Percentiles rank a stretch among this genome's conserved stretches.
Evolutionary conservation across 495 filamentous ascomycete species (phyloP).

Genomic region (Aspergillus coremiiformis): DNA sequence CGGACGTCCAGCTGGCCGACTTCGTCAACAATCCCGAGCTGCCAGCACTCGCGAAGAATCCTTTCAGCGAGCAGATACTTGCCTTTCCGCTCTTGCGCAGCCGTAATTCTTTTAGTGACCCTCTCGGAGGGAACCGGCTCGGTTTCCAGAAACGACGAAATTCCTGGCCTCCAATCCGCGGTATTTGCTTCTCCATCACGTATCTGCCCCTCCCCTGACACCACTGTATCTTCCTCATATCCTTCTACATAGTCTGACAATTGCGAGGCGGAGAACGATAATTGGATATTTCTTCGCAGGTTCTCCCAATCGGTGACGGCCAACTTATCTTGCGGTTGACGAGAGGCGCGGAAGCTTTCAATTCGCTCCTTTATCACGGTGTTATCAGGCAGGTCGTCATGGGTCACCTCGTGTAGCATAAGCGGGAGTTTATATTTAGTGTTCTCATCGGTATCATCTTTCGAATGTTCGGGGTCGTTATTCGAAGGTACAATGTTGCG

Average conservation of each 20-base stretch:
- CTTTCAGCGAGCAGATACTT: slow-evolving; percentile 31
- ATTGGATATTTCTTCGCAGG: slow-evolving; percentile 19
- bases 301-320: slow-evolving; percentile 20
- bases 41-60: slow-evolving; percentile 40
- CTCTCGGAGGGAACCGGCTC: not conserved
- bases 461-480: not conserved
- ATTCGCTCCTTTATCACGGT: slow-evolving; percentile 14
- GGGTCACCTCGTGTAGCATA: slow-evolving; percentile 26
- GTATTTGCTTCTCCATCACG: not conserved
- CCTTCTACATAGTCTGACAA: slow-evolving; percentile 24
- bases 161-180: slow-evolving; percentile 27
- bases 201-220: not conserved
- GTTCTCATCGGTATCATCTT: not conserved
- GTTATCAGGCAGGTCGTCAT: slow-evolving; percentile 2
- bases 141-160: slow-evolving; percentile 18
- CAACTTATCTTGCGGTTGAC: slow-evolving; percentile 20
- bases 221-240: not conserved
- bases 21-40: slow-evolving; percentile 30
- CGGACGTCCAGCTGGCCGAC: slow-evolving; percentile 38
- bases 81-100: slow-evolving; percentile 14
- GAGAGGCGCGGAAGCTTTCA: slow-evolving; percentile 17
- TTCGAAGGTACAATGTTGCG: too few species aligned
- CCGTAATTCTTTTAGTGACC: slow-evolving; percentile 10
- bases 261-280: slow-evolving; percentile 32
- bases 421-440: slow-evolving; percentile 13